Conservation (phyloP, 352 stramenopile genomes). For the Phytophthora boehmeriae region DNA sequence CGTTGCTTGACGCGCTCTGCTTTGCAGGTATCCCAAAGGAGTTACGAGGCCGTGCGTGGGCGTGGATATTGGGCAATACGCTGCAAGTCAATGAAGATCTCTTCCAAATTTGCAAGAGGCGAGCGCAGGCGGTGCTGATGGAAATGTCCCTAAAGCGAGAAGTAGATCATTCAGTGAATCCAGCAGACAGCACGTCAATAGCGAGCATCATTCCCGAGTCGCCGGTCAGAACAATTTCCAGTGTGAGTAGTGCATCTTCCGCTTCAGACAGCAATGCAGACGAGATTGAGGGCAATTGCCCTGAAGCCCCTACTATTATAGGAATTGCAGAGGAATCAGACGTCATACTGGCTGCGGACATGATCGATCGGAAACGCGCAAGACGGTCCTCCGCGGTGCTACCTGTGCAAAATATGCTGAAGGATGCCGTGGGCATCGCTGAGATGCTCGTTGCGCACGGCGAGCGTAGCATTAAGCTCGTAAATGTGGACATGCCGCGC, state of each 20-base stretch:
- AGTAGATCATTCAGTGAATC: slow-evolving; percentile 37
- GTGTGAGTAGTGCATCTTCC: slow-evolving; percentile 39
- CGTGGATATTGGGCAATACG: slow-evolving; percentile 80
- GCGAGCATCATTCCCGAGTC: slow-evolving; percentile 32
- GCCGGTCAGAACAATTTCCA: slow-evolving; percentile 31
- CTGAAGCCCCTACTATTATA: slow-evolving; percentile 8
- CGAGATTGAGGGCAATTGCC: slow-evolving; percentile 4
- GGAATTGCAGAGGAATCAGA: slow-evolving; percentile 3
- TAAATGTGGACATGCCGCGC: slow-evolving; percentile 85
- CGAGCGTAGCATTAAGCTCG: slow-evolving; percentile 84
- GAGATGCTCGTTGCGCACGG: slow-evolving; percentile 82
- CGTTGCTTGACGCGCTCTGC: slow-evolving; percentile 67
- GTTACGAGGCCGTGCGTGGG: slow-evolving; percentile 77
- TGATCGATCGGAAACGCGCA: slow-evolving; percentile 28
- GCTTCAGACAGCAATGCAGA: slow-evolving; percentile 22
- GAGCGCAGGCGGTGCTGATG: slow-evolving; percentile 72
- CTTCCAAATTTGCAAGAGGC: slow-evolving; percentile 80
- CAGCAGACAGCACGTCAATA: slow-evolving; percentile 23
- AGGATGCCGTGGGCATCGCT: slow-evolving; percentile 75
- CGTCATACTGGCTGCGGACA: neutral
- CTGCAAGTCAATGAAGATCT: slow-evolving; percentile 88
- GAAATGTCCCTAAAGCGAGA: slow-evolving; percentile 81
- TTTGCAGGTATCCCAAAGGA: slow-evolving; percentile 87
- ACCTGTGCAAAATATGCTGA: slow-evolving; percentile 53
- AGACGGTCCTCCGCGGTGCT: slow-evolving; percentile 37